Conservation (phyloP, 1,284 basidiomycete genomes). For the Naganishia sp. region DNA sequence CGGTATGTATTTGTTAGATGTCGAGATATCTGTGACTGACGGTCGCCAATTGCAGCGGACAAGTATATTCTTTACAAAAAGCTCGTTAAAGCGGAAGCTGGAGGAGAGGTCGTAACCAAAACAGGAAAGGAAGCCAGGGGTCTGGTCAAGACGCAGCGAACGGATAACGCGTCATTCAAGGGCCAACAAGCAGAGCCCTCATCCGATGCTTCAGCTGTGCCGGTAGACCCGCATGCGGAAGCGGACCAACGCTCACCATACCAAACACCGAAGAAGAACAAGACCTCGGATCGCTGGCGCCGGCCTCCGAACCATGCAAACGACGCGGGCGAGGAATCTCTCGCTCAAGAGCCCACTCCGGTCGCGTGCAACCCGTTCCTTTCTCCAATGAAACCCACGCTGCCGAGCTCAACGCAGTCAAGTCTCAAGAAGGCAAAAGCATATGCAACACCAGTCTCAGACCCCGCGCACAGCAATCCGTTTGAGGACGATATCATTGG, state of each 20-base stretch:
- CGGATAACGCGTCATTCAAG: neutral
- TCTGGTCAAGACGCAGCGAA: too few species aligned
- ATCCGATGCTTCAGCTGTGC: neutral
- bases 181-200: neutral
- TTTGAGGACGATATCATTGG: slow-evolving; percentile 16
- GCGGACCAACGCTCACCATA: neutral
- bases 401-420: neutral
- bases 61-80: slow-evolving; percentile 82
- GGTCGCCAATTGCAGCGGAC: slow-evolving; percentile 59
- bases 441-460: slow-evolving; percentile 8
- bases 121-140: neutral
- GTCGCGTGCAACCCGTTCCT: slow-evolving; percentile 11
- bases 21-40: neutral
- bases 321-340: neutral
- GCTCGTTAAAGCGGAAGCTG: slow-evolving; percentile 61
- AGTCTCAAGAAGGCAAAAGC: slow-evolving; percentile 1
- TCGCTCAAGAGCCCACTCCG: neutral
- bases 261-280: slow-evolving; percentile 28
- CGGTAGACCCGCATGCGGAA: neutral
- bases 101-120: neutral
- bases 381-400: neutral
- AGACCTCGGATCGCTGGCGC: slow-evolving; percentile 23
- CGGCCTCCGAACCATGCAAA: neutral
- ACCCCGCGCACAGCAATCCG: slow-evolving; percentile 23
- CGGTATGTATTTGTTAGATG: slow-evolving; percentile 56